These are phyloP conservation scores for Cyathus striatus DNA, from an alignment of 768 basidiomycete genomes.

Conservation along the genomic window DNA sequence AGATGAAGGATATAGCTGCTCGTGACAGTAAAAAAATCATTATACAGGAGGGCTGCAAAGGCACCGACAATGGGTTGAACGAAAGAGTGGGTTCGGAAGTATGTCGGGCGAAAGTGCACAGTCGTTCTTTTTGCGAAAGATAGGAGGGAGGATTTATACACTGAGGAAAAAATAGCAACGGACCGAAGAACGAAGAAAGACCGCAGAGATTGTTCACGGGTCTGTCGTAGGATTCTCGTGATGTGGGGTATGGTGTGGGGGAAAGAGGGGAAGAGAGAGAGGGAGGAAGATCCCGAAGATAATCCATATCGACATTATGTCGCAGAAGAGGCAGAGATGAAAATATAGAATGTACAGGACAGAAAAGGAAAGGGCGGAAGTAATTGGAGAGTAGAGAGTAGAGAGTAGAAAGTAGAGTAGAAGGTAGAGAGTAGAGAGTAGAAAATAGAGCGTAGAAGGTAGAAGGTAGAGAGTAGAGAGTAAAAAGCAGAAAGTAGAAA, in stretches of 20 bases:
- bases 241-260: slow-evolving; percentile 16
- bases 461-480: background rate
- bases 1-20: no score
- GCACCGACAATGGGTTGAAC: no score
- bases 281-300: slow-evolving; percentile 16
- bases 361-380: slow-evolving; percentile 8
- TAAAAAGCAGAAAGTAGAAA: background rate
- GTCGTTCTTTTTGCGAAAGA: background rate
- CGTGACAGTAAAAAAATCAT: no score
- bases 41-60: no score
- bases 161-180: slow-evolving; percentile 8
- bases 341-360: slow-evolving; percentile 1
- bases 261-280: slow-evolving; percentile 7
- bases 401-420: slow-evolving; percentile 7
- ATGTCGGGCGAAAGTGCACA: slow-evolving; percentile 8
- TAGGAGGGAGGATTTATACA: background rate
- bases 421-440: background rate
- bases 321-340: slow-evolving; percentile 3
- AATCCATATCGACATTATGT: slow-evolving; percentile 10
- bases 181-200: slow-evolving; percentile 7
- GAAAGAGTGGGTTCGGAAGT: slow-evolving; percentile 7
- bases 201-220: background rate
- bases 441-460: slow-evolving; percentile 8
- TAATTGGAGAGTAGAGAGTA: background rate
- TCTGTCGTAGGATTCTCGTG: slow-evolving; percentile 7